Percentiles rank a stretch among this genome's conserved stretches.
Conservation (phyloP, 2,329 filamentous ascomycete species). For the Aspergillus intermedius region DNA sequence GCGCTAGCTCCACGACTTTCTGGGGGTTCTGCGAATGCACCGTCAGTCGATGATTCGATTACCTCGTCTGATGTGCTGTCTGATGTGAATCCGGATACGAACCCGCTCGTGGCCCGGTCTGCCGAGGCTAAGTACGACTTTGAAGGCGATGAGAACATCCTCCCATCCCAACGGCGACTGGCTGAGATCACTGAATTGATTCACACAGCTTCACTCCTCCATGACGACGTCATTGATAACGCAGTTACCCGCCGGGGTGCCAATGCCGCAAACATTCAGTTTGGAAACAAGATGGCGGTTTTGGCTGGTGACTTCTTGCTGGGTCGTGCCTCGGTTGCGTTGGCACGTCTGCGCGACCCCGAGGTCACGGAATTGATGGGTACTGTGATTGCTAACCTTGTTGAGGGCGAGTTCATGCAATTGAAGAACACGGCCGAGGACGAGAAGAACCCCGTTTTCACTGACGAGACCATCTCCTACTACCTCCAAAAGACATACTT, state of each 20-base stretch:
- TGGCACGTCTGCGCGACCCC: constrained; percentile 81
- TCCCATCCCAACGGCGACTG: constrained; percentile 85
- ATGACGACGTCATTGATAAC: constrained; percentile 97
- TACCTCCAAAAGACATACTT: constrained; percentile 98
- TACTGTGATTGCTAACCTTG: constrained; percentile 93
- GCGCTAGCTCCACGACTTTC: constrained; percentile 63
- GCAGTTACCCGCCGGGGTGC: constrained; percentile 76
- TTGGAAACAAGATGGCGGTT: constrained; percentile 99
- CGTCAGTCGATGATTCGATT: constrained; percentile 54
- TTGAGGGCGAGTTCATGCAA: constrained; percentile 99
- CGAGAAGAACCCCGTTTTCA: constrained; percentile 76
- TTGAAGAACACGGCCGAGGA: constrained; percentile 90
- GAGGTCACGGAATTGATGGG: constrained; percentile 93
- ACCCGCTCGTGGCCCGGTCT: constrained; percentile 47
- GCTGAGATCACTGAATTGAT: constrained; percentile 97
- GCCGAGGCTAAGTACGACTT: constrained; percentile 30
- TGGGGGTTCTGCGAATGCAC: constrained; percentile 19
- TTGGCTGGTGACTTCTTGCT: constrained; percentile 94
- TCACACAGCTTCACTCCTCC: constrained; percentile 89
- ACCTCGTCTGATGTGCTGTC: constrained; percentile 58
- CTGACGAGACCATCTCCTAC: constrained; percentile 81
- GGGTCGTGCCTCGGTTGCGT: constrained; percentile 83
- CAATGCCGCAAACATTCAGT: constrained; percentile 85
- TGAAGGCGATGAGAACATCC: constrained; percentile 54
- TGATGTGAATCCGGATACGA: constrained; percentile 70